phyloP scores from a whole-genome alignment of 1,139 yeast species.

The Kazachstania sp. region DNA sequence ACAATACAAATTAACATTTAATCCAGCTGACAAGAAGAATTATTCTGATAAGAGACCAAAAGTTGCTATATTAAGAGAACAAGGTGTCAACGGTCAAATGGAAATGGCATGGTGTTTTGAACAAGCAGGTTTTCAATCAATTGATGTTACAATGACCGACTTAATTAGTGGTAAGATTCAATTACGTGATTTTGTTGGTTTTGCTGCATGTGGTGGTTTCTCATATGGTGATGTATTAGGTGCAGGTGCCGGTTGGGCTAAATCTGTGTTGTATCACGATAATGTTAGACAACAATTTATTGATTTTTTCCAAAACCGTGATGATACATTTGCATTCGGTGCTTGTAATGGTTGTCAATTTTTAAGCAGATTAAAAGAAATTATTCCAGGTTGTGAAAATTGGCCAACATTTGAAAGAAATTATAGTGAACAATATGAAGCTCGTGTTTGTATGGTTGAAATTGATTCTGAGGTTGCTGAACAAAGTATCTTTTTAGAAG shows the following conservation, averaged over 20 bases:
- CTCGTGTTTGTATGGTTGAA: conserved; percentile 88
- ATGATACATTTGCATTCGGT: conserved; percentile 95
- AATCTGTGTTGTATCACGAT: conserved; percentile 84
- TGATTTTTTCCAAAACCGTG: conserved; percentile 74
- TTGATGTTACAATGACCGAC: conserved; percentile 97
- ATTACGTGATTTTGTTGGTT: conserved; percentile 77
- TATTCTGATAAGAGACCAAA: conserved; percentile 48
- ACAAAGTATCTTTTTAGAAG: conserved; percentile 57
- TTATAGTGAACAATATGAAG: conserved; percentile 91
- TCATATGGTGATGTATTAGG: conserved; percentile 98
- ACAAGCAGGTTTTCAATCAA: conserved; percentile 87
- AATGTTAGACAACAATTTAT: conserved; percentile 67
- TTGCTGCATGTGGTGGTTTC: conserved; percentile 99
- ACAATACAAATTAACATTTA: conserved; percentile 65
- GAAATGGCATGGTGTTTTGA: conserved; percentile 98
- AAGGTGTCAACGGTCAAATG: conserved; percentile 96
- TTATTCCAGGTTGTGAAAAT: conserved; percentile 89
- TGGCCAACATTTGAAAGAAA: conserved; percentile 98
- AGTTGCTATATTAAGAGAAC: conserved; percentile 96
- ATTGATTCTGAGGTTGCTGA: conserved; percentile 46
- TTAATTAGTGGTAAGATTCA: conserved; percentile 63
- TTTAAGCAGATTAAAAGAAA: conserved; percentile 73
- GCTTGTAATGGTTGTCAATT: conserved; percentile 99
- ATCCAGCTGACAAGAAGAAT: conserved; percentile 30
- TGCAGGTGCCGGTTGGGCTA: conserved; percentile 99